A percentile compares a stretch with the other conserved stretches of the same genome.
These are phyloP conservation scores for Gremmenia infestans DNA, from an alignment of 2,329 filamentous ascomycete genomes.

Conservation along the genomic window DNA sequence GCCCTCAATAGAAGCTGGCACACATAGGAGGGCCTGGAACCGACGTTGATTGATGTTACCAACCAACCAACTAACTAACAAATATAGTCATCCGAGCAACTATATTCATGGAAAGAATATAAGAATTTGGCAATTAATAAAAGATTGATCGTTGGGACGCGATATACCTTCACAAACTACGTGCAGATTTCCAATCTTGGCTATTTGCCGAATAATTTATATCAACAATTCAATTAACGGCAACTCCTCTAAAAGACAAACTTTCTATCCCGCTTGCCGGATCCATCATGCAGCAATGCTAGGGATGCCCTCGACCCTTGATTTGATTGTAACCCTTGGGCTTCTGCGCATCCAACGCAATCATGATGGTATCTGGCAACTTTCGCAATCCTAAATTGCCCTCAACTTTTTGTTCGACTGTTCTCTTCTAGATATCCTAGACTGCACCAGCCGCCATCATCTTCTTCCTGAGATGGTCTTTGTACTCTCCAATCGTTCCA, in stretches of 20 bases:
- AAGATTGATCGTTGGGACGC: no score
- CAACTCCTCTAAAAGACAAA: conserved; percentile 25
- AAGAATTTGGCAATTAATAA: no score
- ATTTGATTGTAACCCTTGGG: background rate
- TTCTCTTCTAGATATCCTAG: conserved; percentile 42
- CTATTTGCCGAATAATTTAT: background rate
- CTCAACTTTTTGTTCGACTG: conserved; percentile 18
- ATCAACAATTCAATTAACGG: conserved; percentile 9
- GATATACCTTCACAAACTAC: background rate
- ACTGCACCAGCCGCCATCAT: conserved; percentile 87
- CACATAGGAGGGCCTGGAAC: no score
- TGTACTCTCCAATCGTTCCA: conserved; percentile 88
- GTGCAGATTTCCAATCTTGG: background rate
- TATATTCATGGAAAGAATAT: no score
- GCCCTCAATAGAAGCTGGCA: no score
- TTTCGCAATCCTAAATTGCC: conserved; percentile 10
- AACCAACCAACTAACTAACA: no score
- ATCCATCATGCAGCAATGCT: conserved; percentile 9
- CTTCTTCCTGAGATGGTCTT: conserved; percentile 98
- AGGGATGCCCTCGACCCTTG: conserved; percentile 13
- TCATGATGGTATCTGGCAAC: conserved; percentile 12
- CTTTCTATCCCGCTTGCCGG: conserved; percentile 23
- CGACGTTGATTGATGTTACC: no score
- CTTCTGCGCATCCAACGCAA: conserved; percentile 16
- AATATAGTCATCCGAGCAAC: no score